Conservation (phyloP, 1,284 basidiomycete species). For the Sporisorium iseilematis-ciliati region DNA sequence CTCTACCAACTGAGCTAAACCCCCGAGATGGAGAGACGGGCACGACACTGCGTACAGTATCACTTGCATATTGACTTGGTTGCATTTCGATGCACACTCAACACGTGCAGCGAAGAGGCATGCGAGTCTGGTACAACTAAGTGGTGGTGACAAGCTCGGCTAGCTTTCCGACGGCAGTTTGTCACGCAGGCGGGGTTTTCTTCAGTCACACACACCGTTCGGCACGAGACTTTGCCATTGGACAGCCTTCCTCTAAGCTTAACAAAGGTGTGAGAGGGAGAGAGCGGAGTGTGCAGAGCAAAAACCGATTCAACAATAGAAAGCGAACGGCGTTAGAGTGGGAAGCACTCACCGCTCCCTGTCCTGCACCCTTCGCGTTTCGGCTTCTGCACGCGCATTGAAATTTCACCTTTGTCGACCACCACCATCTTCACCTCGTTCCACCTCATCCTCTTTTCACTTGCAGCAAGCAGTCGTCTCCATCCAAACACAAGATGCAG, state of each 20-base stretch:
- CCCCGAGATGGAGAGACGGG: slow-evolving; percentile 13
- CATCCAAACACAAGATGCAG: slow-evolving; percentile 18
- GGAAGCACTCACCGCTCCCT: not conserved
- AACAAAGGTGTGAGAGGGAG: no score
- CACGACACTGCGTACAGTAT: not conserved
- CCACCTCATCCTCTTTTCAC: not conserved
- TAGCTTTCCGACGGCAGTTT: not conserved
- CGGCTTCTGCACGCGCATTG: not conserved
- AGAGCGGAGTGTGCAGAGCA: no score
- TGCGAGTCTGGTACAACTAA: not conserved
- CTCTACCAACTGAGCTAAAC: slow-evolving; percentile 63
- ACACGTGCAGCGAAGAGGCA: not conserved
- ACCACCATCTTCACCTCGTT: slow-evolving; percentile 3
- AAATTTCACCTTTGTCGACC: not conserved
- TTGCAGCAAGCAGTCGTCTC: not conserved
- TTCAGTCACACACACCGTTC: not conserved
- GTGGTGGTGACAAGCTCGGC: not conserved
- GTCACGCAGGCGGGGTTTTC: not conserved
- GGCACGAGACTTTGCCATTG: no score
- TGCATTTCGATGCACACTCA: no score
- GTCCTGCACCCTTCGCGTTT: not conserved
- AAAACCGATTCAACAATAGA: no score
- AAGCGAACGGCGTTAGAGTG: no score
- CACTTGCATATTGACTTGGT: no score
- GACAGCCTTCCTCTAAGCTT: no score